Percentiles rank a stretch among this genome's conserved stretches.
These are phyloP conservation scores for Suzukiozyma palmioleophila DNA, from an alignment of 1,139 yeast species.

Conservation along the genomic window DNA sequence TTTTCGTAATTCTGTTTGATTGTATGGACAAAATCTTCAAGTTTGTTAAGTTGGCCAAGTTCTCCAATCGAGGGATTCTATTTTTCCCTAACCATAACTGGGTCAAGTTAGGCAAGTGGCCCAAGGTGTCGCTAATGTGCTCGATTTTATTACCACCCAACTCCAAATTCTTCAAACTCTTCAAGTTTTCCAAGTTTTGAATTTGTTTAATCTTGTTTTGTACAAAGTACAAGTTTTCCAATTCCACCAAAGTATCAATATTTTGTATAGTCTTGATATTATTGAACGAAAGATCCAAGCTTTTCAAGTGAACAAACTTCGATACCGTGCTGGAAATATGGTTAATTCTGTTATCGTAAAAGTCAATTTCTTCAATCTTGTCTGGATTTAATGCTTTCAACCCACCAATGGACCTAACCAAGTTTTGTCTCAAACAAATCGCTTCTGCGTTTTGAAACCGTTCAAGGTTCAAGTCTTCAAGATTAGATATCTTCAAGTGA, in stretches of 20 bases:
- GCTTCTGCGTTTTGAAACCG: slow-evolving; percentile 56
- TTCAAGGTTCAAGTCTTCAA: slow-evolving; percentile 60
- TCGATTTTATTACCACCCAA: slow-evolving; percentile 86
- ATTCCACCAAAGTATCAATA: slow-evolving; percentile 54
- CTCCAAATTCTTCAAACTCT: slow-evolving; percentile 67
- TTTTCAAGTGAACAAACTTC: slow-evolving; percentile 53
- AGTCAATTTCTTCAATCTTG: slow-evolving; percentile 70
- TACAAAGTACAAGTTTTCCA: slow-evolving; percentile 75
- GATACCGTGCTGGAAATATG: slow-evolving; percentile 73
- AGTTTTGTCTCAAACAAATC: slow-evolving; percentile 80
- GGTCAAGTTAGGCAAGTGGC: slow-evolving; percentile 49
- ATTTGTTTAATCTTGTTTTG: slow-evolving; percentile 82
- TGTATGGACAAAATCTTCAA: slow-evolving; percentile 82
- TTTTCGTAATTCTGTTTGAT: slow-evolving; percentile 71
- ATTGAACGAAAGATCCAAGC: slow-evolving; percentile 84
- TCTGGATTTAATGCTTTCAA: slow-evolving; percentile 53
- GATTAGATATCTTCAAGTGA: slow-evolving; percentile 68
- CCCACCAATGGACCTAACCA: slow-evolving; percentile 68
- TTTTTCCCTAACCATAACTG: slow-evolving; percentile 95
- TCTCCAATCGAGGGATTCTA: slow-evolving; percentile 61
- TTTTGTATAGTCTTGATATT: slow-evolving; percentile 85
- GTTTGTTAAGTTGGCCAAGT: slow-evolving; percentile 56
- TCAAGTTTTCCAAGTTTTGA: slow-evolving; percentile 57
- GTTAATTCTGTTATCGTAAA: slow-evolving; percentile 87
- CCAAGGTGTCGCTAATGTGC: slow-evolving; percentile 55